phyloP scores from a whole-genome alignment of 1,284 basidiomycete genomes.

The Sporisorium exsertum region DNA sequence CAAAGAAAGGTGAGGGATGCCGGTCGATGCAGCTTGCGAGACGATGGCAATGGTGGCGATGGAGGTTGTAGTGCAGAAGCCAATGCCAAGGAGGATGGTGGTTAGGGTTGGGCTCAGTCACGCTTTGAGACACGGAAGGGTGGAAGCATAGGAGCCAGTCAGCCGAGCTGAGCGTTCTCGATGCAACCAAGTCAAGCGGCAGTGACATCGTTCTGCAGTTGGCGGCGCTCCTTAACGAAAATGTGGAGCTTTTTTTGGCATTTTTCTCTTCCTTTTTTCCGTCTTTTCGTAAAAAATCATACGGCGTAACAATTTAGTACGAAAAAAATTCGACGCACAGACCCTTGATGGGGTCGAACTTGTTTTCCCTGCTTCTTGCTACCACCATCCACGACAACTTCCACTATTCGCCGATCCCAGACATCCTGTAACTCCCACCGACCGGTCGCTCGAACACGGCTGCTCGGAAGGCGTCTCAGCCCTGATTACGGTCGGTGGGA shows the following conservation, averaged over 20 bases:
- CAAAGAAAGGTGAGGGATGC: not conserved
- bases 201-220: slow-evolving; percentile 35
- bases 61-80: not conserved
- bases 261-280: not conserved
- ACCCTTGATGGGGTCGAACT: not conserved
- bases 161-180: not conserved
- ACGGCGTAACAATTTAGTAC: too few species aligned
- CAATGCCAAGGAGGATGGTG: not conserved
- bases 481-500: not conserved
- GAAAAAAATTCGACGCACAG: slow-evolving; percentile 8
- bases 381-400: not conserved
- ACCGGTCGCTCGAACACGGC: not conserved
- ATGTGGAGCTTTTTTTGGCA: slow-evolving; percentile 7
- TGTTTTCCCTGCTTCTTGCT: not conserved
- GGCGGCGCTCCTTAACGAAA: not conserved
- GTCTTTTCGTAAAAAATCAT: too few species aligned
- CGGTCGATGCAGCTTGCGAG: not conserved
- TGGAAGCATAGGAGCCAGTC: not conserved
- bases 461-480: not conserved
- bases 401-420: not conserved
- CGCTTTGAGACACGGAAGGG: not conserved
- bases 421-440: not conserved
- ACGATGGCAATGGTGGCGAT: not conserved
- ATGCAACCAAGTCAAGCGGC: not conserved
- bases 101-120: not conserved